These are phyloP conservation scores for Penicillium subrubescens DNA, from an alignment of 495 filamentous ascomycete genomes.

Conservation along the genomic window DNA sequence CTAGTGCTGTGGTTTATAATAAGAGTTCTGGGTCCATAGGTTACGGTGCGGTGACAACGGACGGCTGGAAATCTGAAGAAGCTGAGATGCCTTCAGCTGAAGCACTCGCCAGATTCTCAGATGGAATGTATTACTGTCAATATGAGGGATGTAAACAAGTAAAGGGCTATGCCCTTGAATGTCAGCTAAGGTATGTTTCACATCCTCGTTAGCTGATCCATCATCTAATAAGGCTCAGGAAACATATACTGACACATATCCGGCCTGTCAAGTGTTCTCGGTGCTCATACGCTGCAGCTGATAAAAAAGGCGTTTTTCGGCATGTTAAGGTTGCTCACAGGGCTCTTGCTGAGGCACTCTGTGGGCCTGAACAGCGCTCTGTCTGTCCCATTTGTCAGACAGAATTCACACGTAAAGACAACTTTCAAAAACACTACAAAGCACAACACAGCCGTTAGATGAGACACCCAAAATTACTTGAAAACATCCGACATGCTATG, in stretches of 20 bases:
- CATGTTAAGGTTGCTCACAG: background rate
- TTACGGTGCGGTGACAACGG: background rate
- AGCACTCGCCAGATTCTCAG: background rate
- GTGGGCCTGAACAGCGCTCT: background rate
- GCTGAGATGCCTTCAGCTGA: background rate
- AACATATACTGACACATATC: background rate
- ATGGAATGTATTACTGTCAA: background rate
- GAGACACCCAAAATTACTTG: too few species aligned
- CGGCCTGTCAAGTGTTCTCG: background rate
- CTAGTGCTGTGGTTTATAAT: background rate
- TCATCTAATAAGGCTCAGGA: background rate
- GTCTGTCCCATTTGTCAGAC: background rate
- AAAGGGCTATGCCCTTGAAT: background rate
- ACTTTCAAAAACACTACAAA: constrained; percentile 1
- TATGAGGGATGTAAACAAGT: background rate
- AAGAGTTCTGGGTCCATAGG: background rate
- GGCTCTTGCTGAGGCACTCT: background rate
- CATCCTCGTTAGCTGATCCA: background rate
- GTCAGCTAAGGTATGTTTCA: background rate
- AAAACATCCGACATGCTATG: background rate
- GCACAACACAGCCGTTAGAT: background rate
- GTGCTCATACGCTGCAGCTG: background rate
- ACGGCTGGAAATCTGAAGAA: background rate
- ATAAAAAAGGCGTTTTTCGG: background rate
- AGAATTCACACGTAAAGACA: background rate